Conservation (phyloP, 139 green algal species). For the Chlamydomonas schloesseri region DNA sequence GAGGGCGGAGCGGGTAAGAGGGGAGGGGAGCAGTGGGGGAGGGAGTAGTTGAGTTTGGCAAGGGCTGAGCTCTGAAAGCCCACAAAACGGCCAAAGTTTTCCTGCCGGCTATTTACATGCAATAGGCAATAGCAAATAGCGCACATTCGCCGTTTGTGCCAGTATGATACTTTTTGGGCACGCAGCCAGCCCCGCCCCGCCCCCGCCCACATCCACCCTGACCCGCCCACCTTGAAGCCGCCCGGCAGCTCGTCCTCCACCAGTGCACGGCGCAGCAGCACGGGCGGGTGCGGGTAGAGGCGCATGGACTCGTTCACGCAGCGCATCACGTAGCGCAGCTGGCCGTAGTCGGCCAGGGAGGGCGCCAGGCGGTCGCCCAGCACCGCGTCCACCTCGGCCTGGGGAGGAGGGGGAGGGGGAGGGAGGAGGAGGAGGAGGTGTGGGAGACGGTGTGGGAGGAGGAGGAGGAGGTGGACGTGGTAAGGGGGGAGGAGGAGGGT, state of each 20-base stretch:
- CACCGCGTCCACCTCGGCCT: slow-evolving; percentile 93
- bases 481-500: background rate
- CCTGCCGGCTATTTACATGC: no score
- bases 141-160: no score
- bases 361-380: slow-evolving; percentile 71
- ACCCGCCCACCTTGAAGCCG: slow-evolving; percentile 71
- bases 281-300: slow-evolving; percentile 98
- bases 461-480: no score
- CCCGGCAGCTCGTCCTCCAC: slow-evolving; percentile 88
- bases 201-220: background rate
- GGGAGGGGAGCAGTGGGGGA: background rate
- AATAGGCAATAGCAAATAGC: no score
- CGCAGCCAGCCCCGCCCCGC: background rate
- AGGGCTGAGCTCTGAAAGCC: background rate
- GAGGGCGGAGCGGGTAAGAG: background rate
- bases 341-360: slow-evolving; percentile 75
- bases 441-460: background rate
- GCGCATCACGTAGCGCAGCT: slow-evolving; percentile 91
- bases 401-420: background rate
- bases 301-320: slow-evolving; percentile 98
- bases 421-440: background rate
- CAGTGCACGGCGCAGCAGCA: slow-evolving; percentile 89
- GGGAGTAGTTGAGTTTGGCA: background rate
- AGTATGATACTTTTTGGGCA: no score
- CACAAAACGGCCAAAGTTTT: no score